Evolutionary conservation across 2,329 filamentous ascomycete genomes (phyloP), one percentile per base, ranked within the genome.

Genomic region (Neonectria faginata): DNA sequence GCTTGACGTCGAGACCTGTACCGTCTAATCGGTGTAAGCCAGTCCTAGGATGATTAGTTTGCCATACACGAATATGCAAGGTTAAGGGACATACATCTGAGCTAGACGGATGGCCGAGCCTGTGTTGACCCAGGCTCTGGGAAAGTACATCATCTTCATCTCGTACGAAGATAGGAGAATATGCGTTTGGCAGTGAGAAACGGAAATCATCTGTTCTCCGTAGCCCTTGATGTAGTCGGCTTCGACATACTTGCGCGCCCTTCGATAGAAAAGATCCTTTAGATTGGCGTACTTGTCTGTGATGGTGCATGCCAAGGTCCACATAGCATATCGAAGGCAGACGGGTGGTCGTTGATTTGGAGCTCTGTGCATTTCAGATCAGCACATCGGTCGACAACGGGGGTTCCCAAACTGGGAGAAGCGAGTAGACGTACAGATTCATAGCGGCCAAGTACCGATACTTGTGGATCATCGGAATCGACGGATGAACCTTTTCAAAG

Each of bases 91-190:
- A 77, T 76, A 89, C 95, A 98, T 97, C 74, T 97, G 91, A 55
- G 88, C 88, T 58, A 98, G 80, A 55, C 95, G 88, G n/a, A 91
- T 88, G 5, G 91, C 91, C 66, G 92, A 86, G 22, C 95, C 96
- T 3, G 92, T 91, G 70, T 92, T 97, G 81, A 97, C 89, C 96
- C 96, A 98, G 1, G 96, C 96, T 69, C 96, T 85, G 1, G 96
- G 95, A 72, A 98, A 98, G 78, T 94, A 97, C 92, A 98, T 97
- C 86, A 92, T 92, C 80, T 95, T 97, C 83, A 97, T 98, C 78
- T 99, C 96, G 73, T 97, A 97, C 0, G 87, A 89, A 6, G 90
- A 88, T 52, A 97, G 84, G 20, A 98, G 82, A 27, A 89, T 84
- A 85, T 97, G 97, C 1, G 92, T 89, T 77, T 99, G 96, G 55